Evolutionary conservation across 306 rosid genomes (phyloP).

Genomic region (cucumber (Cucumis sativus)): DNA sequence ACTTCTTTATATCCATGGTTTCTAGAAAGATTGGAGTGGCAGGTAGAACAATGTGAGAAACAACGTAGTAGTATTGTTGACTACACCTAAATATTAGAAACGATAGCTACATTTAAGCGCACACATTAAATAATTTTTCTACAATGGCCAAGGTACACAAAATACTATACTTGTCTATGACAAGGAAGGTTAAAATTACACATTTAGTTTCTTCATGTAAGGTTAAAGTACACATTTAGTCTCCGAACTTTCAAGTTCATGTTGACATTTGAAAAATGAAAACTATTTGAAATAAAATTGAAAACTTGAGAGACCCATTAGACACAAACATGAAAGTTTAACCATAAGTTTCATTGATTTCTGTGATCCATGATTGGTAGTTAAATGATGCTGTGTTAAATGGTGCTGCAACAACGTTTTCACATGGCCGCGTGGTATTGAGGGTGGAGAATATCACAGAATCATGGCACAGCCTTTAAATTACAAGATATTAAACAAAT

Average conservation of each 20-base stretch:
- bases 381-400: background rate
- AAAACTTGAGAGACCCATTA: no score
- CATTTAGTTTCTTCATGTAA: no score
- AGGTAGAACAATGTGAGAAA: background rate
- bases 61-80: background rate
- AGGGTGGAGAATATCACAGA: background rate
- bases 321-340: no score
- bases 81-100: background rate
- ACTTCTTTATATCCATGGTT: background rate
- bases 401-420: background rate
- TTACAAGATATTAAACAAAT: background rate
- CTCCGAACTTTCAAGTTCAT: no score
- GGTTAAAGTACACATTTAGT: no score
- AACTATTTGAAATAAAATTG: no score
- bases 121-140: background rate
- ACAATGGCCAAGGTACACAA: background rate
- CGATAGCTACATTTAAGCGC: background rate
- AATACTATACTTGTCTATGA: background rate
- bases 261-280: no score
- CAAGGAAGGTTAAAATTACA: no score
- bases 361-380: background rate
- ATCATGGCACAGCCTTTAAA: background rate
- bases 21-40: background rate
- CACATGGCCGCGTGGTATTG: background rate
- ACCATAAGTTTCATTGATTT: background rate